Evolutionary conservation across 306 rosid genomes (phyloP), one percentile per base, ranked within the genome.

Genomic region (Crotalaria pallida): DNA sequence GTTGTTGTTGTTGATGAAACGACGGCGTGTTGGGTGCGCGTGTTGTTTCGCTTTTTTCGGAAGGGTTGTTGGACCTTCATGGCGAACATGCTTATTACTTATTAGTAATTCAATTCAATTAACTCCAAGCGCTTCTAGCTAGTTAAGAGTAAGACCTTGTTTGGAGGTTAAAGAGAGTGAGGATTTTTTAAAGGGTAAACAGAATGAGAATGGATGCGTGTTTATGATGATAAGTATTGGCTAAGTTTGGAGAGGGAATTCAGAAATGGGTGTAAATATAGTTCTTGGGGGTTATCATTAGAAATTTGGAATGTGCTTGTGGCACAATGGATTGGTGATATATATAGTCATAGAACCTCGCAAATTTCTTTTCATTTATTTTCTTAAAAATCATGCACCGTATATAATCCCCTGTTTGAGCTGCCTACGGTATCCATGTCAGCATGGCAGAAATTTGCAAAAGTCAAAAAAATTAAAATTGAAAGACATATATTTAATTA

Each of bases 61-160:
- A 60, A 60, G 2, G 79, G 76, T 38, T 62, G 68, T 44, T 62
- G 72, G 3, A 74, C 44, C 78, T 60, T 83, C 59, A 27, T 65
- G 5, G 60, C 61, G 24, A 79, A 79, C 82, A 83, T 83, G 31
- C 43, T 9, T 9, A 36, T n/a, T n/a, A n/a, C n/a, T n/a, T n/a
- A n/a, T n/a, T n/a, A n/a, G n/a, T n/a, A n/a, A n/a, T n/a, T n/a
- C n/a, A n/a, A 7, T 9, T 36, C 5, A 36, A 36, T 10, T 21
- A 13, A 24, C 22, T 63, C 36, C 41, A 16, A 58, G 3, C 44
- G 7, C 43, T n/a, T 27, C 9, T 45, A 11, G 13, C 12, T 43
- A 64, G 24, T 3, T 8, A n/a, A n/a, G n/a, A n/a, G n/a, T n/a
- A n/a, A n/a, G n/a, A n/a, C n/a, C 40, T 38, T 61, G 63, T 24